Percentiles rank a stretch among this genome's conserved stretches.
phyloP scores from a whole-genome alignment of 331 rosid species.

The Prunus yedoensis region DNA sequence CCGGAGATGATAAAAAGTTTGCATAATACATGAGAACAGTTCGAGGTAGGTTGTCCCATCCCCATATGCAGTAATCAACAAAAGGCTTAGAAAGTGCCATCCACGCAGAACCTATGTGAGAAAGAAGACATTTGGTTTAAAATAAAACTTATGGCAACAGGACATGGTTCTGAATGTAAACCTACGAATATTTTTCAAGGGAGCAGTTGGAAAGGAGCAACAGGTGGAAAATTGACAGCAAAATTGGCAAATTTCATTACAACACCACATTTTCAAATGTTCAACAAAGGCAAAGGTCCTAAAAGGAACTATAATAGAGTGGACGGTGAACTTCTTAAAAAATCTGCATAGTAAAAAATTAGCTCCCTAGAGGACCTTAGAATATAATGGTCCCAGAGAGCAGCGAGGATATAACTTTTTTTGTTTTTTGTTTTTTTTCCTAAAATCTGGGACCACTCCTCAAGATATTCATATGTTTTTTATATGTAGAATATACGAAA shows the following conservation, averaged over 20 bases:
- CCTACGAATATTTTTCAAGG: not conserved
- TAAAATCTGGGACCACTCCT: not conserved
- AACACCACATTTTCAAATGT: not conserved
- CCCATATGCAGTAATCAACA: slow-evolving; percentile 95
- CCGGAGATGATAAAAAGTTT: slow-evolving; percentile 93
- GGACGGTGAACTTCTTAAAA: not conserved
- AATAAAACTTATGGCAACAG: not conserved
- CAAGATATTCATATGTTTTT: not conserved
- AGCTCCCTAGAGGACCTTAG: not conserved
- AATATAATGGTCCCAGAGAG: not conserved
- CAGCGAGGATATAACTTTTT: not conserved
- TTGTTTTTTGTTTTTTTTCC: not conserved
- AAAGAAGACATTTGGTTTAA: slow-evolving; percentile 20
- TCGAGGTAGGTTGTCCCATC: slow-evolving; percentile 99
- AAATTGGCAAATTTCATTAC: not conserved
- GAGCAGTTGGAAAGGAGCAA: slow-evolving; percentile 2
- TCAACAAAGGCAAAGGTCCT: not conserved
- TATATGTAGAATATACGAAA: not conserved
- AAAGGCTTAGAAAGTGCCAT: slow-evolving; percentile 91
- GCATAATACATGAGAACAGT: slow-evolving; percentile 90
- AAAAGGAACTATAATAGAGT: not conserved
- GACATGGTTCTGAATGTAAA: not conserved
- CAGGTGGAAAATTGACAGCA: not conserved
- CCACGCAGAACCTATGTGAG: slow-evolving; percentile 90
- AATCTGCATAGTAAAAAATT: not conserved